Evolutionary conservation across 176 grass and related monocot genomes (phyloP).

Genomic region (Poa annua): DNA sequence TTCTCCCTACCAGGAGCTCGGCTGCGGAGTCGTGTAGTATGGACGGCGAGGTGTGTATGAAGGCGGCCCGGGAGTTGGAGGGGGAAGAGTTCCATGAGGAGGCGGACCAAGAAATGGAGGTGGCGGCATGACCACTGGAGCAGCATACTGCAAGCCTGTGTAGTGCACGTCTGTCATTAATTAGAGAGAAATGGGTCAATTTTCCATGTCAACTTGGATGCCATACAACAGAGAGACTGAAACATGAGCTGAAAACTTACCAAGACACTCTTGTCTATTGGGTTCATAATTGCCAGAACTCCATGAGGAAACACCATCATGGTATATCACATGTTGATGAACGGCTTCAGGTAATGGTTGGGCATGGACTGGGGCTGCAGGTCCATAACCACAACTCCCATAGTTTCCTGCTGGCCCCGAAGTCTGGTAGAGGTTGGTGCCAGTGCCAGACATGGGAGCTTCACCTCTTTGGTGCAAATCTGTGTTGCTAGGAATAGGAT

Average conservation of each 20-base stretch:
- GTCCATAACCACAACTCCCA: constrained; percentile 32
- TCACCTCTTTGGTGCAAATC: constrained; percentile 28
- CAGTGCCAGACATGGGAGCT: constrained; percentile 24
- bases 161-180: constrained; percentile 26
- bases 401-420: constrained; percentile 31
- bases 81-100: neutral
- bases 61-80: neutral
- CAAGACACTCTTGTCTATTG: constrained; percentile 39
- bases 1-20: constrained; percentile 24
- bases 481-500: constrained; percentile 22
- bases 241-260: constrained; percentile 20
- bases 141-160: constrained; percentile 12
- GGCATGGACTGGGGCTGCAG: constrained; percentile 27
- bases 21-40: constrained; percentile 12
- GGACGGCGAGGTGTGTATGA: neutral
- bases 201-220: neutral
- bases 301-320: constrained; percentile 11
- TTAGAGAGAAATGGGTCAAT: constrained; percentile 32
- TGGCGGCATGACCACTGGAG: constrained; percentile 2
- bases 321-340: constrained; percentile 23
- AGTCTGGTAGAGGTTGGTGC: constrained; percentile 18
- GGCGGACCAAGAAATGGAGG: neutral
- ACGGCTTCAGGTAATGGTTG: constrained; percentile 35
- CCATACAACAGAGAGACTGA: neutral
- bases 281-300: constrained; percentile 28